These are phyloP conservation scores for Rhodamnia argentea DNA, from an alignment of 345 rosid species.

Conservation along the genomic window DNA sequence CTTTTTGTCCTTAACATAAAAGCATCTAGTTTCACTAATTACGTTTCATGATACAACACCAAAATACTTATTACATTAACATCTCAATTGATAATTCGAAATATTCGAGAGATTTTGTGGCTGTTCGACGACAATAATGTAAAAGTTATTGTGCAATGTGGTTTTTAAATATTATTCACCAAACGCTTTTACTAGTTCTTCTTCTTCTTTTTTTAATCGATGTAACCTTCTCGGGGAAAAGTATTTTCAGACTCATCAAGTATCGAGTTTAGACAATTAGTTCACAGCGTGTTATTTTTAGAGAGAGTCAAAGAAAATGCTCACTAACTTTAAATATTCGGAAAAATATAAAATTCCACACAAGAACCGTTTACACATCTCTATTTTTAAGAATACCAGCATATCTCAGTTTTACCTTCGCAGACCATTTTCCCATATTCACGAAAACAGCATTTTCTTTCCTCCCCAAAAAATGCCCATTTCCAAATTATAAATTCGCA, in stretches of 20 bases:
- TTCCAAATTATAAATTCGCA: neutral
- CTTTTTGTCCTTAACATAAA: too few species aligned
- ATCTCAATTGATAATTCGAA: neutral
- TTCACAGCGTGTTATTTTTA: neutral
- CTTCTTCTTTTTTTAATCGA: neutral
- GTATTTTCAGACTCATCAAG: neutral
- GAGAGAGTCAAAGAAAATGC: neutral
- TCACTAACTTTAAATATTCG: neutral
- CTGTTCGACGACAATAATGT: fast-evolving
- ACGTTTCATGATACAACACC: too few species aligned
- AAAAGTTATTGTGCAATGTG: neutral
- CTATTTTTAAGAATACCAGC: neutral
- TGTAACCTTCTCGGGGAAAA: neutral
- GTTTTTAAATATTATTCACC: neutral
- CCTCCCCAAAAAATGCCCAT: neutral
- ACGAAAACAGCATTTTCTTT: neutral
- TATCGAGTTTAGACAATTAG: neutral
- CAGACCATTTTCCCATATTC: neutral
- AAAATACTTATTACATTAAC: neutral
- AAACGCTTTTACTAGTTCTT: neutral
- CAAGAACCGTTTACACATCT: neutral
- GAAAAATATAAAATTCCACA: neutral
- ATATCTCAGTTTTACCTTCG: neutral
- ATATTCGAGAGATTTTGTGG: neutral
- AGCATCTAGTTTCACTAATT: too few species aligned